Evolutionary conservation across 129 eudicot species (phyloP).

Genomic region (Mikania micrantha): DNA sequence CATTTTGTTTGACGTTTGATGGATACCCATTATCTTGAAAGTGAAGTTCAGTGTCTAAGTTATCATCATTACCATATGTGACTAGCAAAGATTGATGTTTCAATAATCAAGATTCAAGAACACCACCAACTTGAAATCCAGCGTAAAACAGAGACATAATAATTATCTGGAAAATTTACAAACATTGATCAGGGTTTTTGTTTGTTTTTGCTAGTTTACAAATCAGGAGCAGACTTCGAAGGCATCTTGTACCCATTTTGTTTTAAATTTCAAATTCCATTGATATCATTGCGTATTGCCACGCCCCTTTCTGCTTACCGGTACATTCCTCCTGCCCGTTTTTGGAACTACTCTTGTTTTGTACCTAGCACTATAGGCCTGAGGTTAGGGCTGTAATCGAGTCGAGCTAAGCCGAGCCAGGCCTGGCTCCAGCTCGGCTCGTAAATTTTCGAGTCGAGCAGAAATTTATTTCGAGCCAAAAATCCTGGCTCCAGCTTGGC

Average conservation of each 20-base stretch:
- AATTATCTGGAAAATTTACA: background rate
- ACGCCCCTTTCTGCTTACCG: constrained; percentile 7
- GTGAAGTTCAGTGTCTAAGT: constrained; percentile 39
- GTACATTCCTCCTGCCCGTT: constrained; percentile 36
- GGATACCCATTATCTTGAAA: constrained; percentile 66
- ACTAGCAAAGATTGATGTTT: constrained; percentile 19
- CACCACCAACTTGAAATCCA: constrained; percentile 21
- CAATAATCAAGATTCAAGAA: constrained; percentile 25
- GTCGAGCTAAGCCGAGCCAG: no score
- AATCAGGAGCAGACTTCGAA: constrained; percentile 20
- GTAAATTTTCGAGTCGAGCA: no score
- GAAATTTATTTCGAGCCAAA: no score
- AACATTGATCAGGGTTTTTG: constrained; percentile 23
- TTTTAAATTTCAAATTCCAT: constrained; percentile 27
- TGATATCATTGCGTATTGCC: constrained; percentile 19
- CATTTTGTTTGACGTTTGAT: constrained; percentile 44
- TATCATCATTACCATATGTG: constrained; percentile 24
- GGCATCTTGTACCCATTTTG: constrained; percentile 26
- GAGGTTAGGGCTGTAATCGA: no score
- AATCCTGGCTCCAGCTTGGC: no score
- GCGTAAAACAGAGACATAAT: constrained; percentile 25
- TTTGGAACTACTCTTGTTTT: constrained; percentile 28
- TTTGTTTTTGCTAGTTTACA: constrained; percentile 19
- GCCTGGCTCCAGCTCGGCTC: no score
- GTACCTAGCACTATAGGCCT: background rate